These are phyloP conservation scores for Salix dunnii DNA, from an alignment of 345 rosid genomes.

Conservation along the genomic window DNA sequence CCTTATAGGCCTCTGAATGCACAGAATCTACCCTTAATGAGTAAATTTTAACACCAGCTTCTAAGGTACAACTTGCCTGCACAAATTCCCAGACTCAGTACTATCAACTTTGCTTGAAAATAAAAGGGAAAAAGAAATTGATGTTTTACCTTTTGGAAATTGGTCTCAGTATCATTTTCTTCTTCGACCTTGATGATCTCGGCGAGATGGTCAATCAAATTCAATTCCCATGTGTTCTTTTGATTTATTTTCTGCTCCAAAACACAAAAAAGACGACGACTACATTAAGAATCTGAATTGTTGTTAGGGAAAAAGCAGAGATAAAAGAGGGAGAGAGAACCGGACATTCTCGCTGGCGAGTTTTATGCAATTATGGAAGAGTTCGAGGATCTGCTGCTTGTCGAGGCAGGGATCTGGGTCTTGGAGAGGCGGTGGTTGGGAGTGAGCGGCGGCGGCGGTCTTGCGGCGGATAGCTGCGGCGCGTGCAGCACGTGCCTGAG, in stretches of 20 bases:
- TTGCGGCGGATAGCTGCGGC: conserved; percentile 83
- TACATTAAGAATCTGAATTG: background rate
- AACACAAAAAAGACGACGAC: background rate
- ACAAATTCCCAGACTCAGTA: background rate
- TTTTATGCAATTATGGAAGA: conserved; percentile 88
- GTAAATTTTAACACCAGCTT: conserved; percentile 96
- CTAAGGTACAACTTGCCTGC: conserved; percentile 94
- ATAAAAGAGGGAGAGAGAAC: background rate
- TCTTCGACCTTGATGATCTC: conserved; percentile 89
- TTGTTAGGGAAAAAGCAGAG: background rate
- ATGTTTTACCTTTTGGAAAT: conserved; percentile 74
- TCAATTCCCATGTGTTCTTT: conserved; percentile 23
- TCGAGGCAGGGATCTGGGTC: conserved; percentile 58
- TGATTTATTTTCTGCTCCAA: conserved; percentile 23
- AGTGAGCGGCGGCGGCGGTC: conserved; percentile 31
- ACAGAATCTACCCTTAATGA: conserved; percentile 85
- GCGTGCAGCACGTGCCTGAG: conserved; percentile 86
- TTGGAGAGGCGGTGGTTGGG: conserved; percentile 20
- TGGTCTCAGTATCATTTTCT: conserved; percentile 76
- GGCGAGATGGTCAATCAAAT: conserved; percentile 41
- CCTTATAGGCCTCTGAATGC: conserved; percentile 95
- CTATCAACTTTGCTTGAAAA: background rate
- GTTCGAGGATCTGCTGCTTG: conserved; percentile 74
- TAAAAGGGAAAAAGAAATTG: background rate
- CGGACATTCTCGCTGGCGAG: conserved; percentile 89